Evolutionary conservation across 2,329 filamentous ascomycete species (phyloP), one percentile per base, ranked within the genome.

Genomic region (Phialocephala subalpina): DNA sequence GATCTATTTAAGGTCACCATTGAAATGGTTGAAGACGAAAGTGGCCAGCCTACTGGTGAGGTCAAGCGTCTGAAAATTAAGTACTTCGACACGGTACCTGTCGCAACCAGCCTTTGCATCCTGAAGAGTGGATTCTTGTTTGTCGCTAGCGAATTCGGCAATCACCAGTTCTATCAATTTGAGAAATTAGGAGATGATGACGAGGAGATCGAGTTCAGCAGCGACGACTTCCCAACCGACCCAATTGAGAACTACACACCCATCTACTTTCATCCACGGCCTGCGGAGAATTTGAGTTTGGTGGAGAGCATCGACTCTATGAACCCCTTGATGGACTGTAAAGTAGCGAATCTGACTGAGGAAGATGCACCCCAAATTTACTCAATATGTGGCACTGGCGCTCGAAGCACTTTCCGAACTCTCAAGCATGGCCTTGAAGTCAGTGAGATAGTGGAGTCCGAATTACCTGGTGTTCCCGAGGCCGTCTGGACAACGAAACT

Each of bases 321-420:
- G 85, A 97, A 97, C 75, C 95, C 97, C 1, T 83, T 97, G 58
- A 87, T 97, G 77, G 94, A 95, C 75, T 95, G 93, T 80, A 95
- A 97, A 77, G 89, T 99, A 29, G 92, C 92, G 56, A 98, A 99
- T 72, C 82, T 97, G 35, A 93, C 92, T 0, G 90, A 93, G 55
- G 96, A 98, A 70, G 96, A 98, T 77, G 94, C 95, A 5, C 96
- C 96, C 14, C 97, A 99, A 76, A 97, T 99, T 27, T 99, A 97
- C 79, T 91, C 94, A 0, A 88, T 97, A 47, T 97, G 92, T 75
- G 96, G 97, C 11, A 92, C 92, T 65, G 93, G 95, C 11, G 93
- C 94, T 53, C 87, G 93, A 69, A 97, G 95, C 78, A 91, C 91
- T 7, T 97, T 99, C 81, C 88, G 95, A 72, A 97, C 91, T 56